Conservation (phyloP, 768 basidiomycete genomes). For the Suillus americanus region DNA sequence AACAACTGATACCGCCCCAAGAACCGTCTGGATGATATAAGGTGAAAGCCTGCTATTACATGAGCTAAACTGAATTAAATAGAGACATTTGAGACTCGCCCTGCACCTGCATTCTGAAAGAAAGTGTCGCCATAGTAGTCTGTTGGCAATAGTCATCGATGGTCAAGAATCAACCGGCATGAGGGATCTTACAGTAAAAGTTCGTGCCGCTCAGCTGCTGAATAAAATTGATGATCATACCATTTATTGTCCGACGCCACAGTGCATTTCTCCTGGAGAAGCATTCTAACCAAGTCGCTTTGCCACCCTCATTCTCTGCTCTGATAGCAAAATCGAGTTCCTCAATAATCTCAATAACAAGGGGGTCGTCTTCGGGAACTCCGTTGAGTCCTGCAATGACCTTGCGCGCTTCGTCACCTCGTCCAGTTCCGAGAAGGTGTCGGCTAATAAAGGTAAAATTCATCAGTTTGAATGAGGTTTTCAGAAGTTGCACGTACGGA, state of each 20-base stretch:
- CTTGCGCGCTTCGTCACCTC: slow-evolving; percentile 50
- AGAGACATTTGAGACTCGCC: too few relatives aligned
- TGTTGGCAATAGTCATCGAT: too few relatives aligned
- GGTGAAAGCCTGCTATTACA: too few relatives aligned
- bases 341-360: slow-evolving; percentile 59
- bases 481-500: slow-evolving; percentile 45
- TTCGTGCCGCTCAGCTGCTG: slow-evolving; percentile 66
- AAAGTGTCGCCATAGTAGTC: too few relatives aligned
- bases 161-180: too few relatives aligned
- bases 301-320: slow-evolving; percentile 78
- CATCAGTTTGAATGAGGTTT: not conserved
- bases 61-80: too few relatives aligned
- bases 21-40: too few relatives aligned
- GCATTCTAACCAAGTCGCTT: slow-evolving; percentile 77
- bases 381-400: slow-evolving; percentile 70
- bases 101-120: too few relatives aligned
- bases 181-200: too few relatives aligned
- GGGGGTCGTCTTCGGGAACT: slow-evolving; percentile 53
- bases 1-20: too few relatives aligned
- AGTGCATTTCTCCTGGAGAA: slow-evolving; percentile 67
- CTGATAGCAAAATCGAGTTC: slow-evolving; percentile 67
- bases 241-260: slow-evolving; percentile 74
- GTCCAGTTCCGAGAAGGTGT: slow-evolving; percentile 62
- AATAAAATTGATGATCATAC: slow-evolving; percentile 81
- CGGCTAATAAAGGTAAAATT: slow-evolving; percentile 41